Conservation (phyloP, 1,139 yeast species). For the Hansenula lynferdii region DNA sequence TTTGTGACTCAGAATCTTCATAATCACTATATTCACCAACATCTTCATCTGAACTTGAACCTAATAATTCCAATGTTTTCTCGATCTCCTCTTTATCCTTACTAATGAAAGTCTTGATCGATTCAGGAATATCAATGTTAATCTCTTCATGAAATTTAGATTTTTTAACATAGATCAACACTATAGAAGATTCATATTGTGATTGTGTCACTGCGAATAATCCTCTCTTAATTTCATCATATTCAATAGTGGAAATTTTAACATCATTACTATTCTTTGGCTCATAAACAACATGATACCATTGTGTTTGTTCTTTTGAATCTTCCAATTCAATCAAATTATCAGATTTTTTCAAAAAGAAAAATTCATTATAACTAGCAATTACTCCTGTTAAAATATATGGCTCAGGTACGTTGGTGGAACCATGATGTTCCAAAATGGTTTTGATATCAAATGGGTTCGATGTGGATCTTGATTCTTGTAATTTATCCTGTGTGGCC, state of each 20-base stretch:
- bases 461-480: slow-evolving; percentile 10
- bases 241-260: slow-evolving; percentile 14
- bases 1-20: not conserved
- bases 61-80: slow-evolving; percentile 13
- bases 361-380: slow-evolving; percentile 24
- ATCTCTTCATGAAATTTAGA: slow-evolving; percentile 16
- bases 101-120: slow-evolving; percentile 14
- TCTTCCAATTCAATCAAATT: slow-evolving; percentile 1
- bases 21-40: not conserved
- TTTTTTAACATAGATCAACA: slow-evolving; percentile 27
- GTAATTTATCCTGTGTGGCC: slow-evolving; percentile 12
- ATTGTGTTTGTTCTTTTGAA: too few species aligned
- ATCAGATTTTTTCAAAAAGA: slow-evolving; percentile 13
- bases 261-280: slow-evolving; percentile 20
- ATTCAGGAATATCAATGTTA: slow-evolving; percentile 9
- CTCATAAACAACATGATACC: slow-evolving; percentile 21
- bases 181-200: slow-evolving; percentile 23
- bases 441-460: slow-evolving; percentile 21
- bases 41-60: slow-evolving; percentile 8
- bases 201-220: slow-evolving; percentile 17
- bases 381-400: slow-evolving; percentile 29
- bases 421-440: slow-evolving; percentile 17
- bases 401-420: slow-evolving; percentile 26
- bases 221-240: slow-evolving; percentile 20
- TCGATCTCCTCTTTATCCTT: slow-evolving; percentile 15